Conservation (phyloP, 73 alveolate genomes). For the Symbiodinium pilosum region DNA sequence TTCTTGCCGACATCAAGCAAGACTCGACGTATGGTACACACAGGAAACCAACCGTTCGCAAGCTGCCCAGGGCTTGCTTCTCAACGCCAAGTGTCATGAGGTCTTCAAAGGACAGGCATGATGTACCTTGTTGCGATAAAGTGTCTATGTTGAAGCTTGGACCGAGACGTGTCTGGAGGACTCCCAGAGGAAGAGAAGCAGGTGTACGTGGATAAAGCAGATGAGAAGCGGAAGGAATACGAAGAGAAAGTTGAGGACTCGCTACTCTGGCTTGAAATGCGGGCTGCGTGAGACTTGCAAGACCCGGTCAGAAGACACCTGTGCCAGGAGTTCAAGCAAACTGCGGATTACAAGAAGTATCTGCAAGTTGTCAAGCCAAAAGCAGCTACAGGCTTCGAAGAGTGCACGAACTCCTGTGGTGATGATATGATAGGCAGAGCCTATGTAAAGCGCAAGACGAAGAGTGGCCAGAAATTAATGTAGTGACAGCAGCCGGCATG, state of each 20-base stretch:
- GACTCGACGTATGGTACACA: too few relatives aligned
- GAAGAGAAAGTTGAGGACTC: conserved; percentile 13
- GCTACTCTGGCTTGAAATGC: neutral
- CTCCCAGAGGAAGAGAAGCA: conserved; percentile 30
- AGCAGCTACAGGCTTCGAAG: too few relatives aligned
- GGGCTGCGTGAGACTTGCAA: neutral
- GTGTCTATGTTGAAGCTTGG: neutral
- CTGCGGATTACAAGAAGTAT: too few relatives aligned
- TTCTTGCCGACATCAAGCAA: too few relatives aligned
- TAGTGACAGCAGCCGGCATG: too few relatives aligned
- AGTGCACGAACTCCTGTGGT: too few relatives aligned
- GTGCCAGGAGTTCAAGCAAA: conserved; percentile 24
- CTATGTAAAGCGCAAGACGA: too few relatives aligned
- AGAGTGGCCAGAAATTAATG: too few relatives aligned
- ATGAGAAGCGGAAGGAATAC: conserved; percentile 7
- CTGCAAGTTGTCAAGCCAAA: too few relatives aligned
- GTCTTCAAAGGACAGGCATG: too few relatives aligned
- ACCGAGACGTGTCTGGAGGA: neutral
- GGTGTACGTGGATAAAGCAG: conserved; percentile 19
- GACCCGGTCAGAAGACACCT: neutral
- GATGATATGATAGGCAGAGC: too few relatives aligned
- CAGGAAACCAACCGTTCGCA: too few relatives aligned
- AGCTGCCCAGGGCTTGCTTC: neutral
- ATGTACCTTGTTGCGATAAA: neutral
- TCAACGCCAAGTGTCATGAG: neutral